Evolutionary conservation across 2,329 filamentous ascomycete genomes (phyloP).

Genomic region (Fusarium transvaalense): DNA sequence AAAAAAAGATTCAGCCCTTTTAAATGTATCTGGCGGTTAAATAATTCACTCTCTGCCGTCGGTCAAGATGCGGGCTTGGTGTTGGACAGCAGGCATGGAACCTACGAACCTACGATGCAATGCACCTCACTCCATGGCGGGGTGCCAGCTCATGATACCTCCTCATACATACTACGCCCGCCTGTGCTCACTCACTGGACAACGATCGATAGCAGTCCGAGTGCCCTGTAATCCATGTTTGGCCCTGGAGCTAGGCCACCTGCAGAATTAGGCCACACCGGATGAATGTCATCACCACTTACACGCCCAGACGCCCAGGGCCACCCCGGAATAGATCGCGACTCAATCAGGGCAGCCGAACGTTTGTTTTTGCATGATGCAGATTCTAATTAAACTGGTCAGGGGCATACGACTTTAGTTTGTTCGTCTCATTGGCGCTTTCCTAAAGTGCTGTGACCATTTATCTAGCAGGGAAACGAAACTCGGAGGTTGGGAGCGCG

Average conservation of each 20-base stretch:
- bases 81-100: conserved; percentile 26
- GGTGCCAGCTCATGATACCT: conserved; percentile 48
- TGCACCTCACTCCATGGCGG: conserved; percentile 35
- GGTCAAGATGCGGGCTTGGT: conserved; percentile 35
- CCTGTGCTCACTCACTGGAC: conserved; percentile 47
- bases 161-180: conserved; percentile 20
- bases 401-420: conserved; percentile 25
- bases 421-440: conserved; percentile 34
- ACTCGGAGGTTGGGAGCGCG: conserved; percentile 43
- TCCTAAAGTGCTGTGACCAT: conserved; percentile 12
- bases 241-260: conserved; percentile 41
- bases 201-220: conserved; percentile 45
- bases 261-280: conserved; percentile 24
- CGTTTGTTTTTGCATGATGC: conserved; percentile 35
- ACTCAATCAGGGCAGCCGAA: conserved; percentile 29
- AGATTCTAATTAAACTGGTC: conserved; percentile 40
- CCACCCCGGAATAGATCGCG: conserved; percentile 28
- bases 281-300: conserved; percentile 42
- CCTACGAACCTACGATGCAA: conserved; percentile 1
- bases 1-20: conserved; percentile 40
- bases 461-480: conserved; percentile 37
- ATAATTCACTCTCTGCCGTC: conserved; percentile 14
- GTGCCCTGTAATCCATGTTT: conserved; percentile 23
- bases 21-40: not conserved
- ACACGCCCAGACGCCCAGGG: conserved; percentile 25